Evolutionary conservation across 2,329 filamentous ascomycete species (phyloP), one percentile per base, ranked within the genome.

Genomic region (Fusarium pseudoanthophilum): DNA sequence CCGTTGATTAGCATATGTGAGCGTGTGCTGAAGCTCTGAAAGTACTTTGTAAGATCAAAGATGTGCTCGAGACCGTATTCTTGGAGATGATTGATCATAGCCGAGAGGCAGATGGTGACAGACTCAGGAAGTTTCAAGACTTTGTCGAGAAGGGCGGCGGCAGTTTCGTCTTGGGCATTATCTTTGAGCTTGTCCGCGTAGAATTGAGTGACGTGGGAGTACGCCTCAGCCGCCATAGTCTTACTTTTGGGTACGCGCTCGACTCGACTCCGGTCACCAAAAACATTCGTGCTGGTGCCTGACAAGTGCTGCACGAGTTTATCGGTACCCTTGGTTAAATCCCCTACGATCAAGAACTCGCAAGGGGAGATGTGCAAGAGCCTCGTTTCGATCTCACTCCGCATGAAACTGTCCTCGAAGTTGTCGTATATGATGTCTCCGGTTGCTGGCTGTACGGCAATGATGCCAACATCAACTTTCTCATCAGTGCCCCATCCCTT

Each of bases 371-470:
- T 97, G 80, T 99, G 96, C 36, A 99, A 85, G 32, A 99, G 85
- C n/a, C 96, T 87, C 0, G 96, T 99, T 83, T 99, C 96, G 39
- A 99, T 93, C 80, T 99, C 96, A 77, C 92, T 95, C 55, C 96
- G 89, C 95, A 99, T 97, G 83, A 98, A 98, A 4, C 95, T 95
- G 78, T 99, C 96, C 76, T 98, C 94, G 77, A 99, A 99, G 67
- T 92, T 91, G 79, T 99, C 96, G 78, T 98, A 97, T 63, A 98
- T 92, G 76, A 99, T 94, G 80, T 98, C 95, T 63, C 96, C 96
- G 0, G 96, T 99, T 2, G 94, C 93, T 14, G 96, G 96, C 78
- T 99, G 96, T 9, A 99, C 96, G 32, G 96, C 96, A 28, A 99
- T 87, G 65, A 99, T 90, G 3, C 96, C 96, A 30, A 98, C 92